Evolutionary conservation across 495 filamentous ascomycete species (phyloP).

Genomic region (Filosporella fistucella): DNA sequence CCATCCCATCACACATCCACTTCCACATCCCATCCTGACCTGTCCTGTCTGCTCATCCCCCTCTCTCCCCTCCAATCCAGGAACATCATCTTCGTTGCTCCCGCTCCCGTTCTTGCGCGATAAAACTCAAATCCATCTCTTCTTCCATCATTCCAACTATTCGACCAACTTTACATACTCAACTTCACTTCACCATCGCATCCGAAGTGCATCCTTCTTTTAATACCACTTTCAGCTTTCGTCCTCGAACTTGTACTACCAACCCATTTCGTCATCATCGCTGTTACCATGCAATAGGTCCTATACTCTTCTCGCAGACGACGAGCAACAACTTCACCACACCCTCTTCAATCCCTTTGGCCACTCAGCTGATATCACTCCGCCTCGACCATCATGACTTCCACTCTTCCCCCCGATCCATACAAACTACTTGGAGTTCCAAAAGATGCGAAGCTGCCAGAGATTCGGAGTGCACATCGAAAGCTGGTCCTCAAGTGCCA

Average conservation of each 20-base stretch:
- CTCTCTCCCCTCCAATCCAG: background rate
- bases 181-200: background rate
- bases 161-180: background rate
- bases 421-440: slow-evolving; percentile 77
- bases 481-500: slow-evolving; percentile 93
- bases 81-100: background rate
- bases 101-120: slow-evolving; percentile 2
- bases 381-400: slow-evolving; percentile 51
- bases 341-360: slow-evolving; percentile 5
- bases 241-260: background rate
- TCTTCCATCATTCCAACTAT: background rate
- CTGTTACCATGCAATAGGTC: slow-evolving; percentile 17
- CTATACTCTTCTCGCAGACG: slow-evolving; percentile 10
- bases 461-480: slow-evolving; percentile 78
- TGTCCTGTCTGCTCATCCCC: background rate
- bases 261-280: background rate
- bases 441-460: slow-evolving; percentile 64
- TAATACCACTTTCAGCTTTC: background rate
- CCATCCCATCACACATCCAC: no score
- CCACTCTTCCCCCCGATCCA: slow-evolving; percentile 68
- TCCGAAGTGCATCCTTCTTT: background rate
- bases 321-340: slow-evolving; percentile 12
- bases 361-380: slow-evolving; percentile 5
- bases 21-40: background rate
- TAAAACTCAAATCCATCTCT: background rate